phyloP scores from a whole-genome alignment of 768 basidiomycete species.

The Pisolithus albus region DNA sequence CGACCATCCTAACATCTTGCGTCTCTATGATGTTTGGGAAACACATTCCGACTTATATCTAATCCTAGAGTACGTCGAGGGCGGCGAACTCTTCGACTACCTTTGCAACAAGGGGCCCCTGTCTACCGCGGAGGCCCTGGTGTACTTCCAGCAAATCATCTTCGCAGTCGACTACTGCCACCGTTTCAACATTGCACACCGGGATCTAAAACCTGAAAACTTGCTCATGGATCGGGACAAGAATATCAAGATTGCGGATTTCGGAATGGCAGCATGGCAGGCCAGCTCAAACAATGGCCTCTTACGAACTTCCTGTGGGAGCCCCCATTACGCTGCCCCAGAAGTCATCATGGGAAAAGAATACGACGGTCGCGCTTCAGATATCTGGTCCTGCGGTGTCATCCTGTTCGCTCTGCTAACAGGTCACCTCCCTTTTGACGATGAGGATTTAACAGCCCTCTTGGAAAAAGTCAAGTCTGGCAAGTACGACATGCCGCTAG shows the following conservation, averaged over 20 bases:
- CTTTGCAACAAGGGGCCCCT: conserved; percentile 75
- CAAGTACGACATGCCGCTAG: conserved; percentile 63
- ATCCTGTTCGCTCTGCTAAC: conserved; percentile 86
- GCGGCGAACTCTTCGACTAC: conserved; percentile 92
- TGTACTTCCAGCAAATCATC: conserved; percentile 92
- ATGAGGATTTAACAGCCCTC: conserved; percentile 73
- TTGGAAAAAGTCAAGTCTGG: conserved; percentile 76
- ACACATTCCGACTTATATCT: conserved; percentile 83
- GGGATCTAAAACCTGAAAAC: conserved; percentile 94
- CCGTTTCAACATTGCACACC: conserved; percentile 89
- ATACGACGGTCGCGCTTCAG: conserved; percentile 82
- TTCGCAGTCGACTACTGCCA: conserved; percentile 89
- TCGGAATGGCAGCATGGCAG: conserved; percentile 97
- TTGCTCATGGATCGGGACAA: conserved; percentile 74
- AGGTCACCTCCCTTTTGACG: conserved; percentile 88
- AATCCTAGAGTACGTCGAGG: conserved; percentile 91
- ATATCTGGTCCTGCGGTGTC: conserved; percentile 97
- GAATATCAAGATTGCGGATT: conserved; percentile 94
- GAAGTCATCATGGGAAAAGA: conserved; percentile 79
- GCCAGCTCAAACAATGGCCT: conserved; percentile 46
- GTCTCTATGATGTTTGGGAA: conserved; percentile 96
- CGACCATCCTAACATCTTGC: conserved; percentile 91
- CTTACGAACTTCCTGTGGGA: conserved; percentile 84
- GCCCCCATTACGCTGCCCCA: conserved; percentile 92
- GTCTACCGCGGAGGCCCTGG: conserved; percentile 62